Evolutionary conservation across 768 basidiomycete species (phyloP).

Genomic region (Amanita muscaria): DNA sequence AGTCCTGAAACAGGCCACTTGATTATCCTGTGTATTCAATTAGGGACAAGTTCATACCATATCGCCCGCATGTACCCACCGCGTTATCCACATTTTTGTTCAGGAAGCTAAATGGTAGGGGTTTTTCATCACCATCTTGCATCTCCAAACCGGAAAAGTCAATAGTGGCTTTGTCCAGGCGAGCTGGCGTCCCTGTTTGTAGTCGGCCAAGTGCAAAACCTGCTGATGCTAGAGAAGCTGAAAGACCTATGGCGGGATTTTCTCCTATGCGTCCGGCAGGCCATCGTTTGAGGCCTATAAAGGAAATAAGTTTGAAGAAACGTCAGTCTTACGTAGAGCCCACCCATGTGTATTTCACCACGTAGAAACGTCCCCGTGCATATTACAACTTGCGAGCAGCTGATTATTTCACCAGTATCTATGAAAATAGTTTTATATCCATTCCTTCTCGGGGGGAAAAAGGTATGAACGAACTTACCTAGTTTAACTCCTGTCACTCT

Average conservation of each 20-base stretch:
- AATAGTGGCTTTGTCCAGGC: slow-evolving; percentile 63
- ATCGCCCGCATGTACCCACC: slow-evolving; percentile 34
- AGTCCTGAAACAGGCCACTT: slow-evolving; percentile 67
- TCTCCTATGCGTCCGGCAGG: slow-evolving; percentile 76
- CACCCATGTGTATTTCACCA: slow-evolving; percentile 87
- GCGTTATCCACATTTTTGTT: slow-evolving; percentile 62
- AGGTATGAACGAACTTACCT: slow-evolving; percentile 28
- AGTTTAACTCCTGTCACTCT: slow-evolving; percentile 58
- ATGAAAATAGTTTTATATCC: slow-evolving; percentile 4
- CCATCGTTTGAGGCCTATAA: slow-evolving; percentile 55
- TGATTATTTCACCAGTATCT: slow-evolving; percentile 71
- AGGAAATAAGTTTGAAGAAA: neutral
- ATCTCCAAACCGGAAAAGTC: slow-evolving; percentile 50
- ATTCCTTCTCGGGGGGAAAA: no score
- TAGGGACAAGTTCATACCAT: no score
- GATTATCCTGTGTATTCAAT: slow-evolving; percentile 45
- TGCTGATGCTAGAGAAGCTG: slow-evolving; percentile 61
- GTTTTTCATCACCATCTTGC: slow-evolving; percentile 60
- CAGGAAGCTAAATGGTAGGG: slow-evolving; percentile 71
- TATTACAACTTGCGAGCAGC: slow-evolving; percentile 75
- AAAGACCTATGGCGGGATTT: slow-evolving; percentile 64
- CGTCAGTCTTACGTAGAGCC: neutral
- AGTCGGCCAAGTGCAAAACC: slow-evolving; percentile 79
- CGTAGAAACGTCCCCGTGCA: slow-evolving; percentile 90
- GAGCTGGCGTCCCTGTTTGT: slow-evolving; percentile 82